Evolutionary conservation across 140 eudicot species (phyloP), one percentile per base, ranked within the genome.

Genomic region (Senecio squalidus): DNA sequence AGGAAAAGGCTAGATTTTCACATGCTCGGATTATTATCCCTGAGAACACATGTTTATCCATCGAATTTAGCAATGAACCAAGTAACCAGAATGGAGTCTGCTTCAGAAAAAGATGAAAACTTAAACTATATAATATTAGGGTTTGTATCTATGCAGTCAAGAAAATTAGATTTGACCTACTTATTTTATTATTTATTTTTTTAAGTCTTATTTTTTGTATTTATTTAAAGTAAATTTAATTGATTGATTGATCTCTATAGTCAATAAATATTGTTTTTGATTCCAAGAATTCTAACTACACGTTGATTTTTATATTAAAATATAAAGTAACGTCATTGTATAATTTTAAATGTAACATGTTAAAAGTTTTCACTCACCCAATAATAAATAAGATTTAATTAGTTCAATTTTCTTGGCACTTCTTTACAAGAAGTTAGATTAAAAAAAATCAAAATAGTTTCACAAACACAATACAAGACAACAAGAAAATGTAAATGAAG

Each of bases 31-130:
- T 72, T 72, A 63, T 71, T 55, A 72, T 47, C 72, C 77, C 28
- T 53, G 39, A 64, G 72, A 56, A 72, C 72, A 64, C 77, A 72
- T 64, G 67, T 72, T 72, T 72, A 64, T 72, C 77, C 77, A 72
- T 72, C 48, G 62, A 72, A 72, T 64, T 56, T 60, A 64, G 67
- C 77, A 55, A 55, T 15, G 34, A 43, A 55, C 70, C 55, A 63
- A 29, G 21, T 62, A 56, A 34, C 70, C 18, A 62, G 53, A 53
- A 44, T 43, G 41, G 76, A 51, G 25, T 15, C 33, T 45, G 55
- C 43, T 55, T 62, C 68, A 22, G 55, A 41, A 52, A 59, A 67
- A 43, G 65, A 43, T 10, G 18, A 9, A 9, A 22, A 22, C 40
- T 16, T 28, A 36, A 36, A 11, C n/a, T n/a, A 24, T 62, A 33